These are phyloP conservation scores for Hortiboletus campestris DNA, from an alignment of 768 basidiomycete genomes.

Conservation along the genomic window DNA sequence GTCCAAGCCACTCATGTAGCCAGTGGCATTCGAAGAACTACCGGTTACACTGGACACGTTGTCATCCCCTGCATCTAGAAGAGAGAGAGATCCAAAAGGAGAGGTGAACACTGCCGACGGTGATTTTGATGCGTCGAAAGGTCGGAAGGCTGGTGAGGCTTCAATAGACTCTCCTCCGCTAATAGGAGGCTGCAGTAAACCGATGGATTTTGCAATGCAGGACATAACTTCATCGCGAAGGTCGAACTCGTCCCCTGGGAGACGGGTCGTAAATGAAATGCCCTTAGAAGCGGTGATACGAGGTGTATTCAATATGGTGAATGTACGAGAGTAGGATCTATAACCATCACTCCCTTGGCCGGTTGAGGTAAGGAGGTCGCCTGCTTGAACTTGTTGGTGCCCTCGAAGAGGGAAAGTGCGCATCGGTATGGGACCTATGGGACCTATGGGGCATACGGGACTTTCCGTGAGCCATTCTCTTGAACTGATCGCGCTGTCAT, in stretches of 20 bases:
- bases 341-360: conserved; percentile 46
- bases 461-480: conserved; percentile 27
- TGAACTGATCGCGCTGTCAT: conserved; percentile 14
- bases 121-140: conserved; percentile 41
- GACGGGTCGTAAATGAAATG: conserved; percentile 20
- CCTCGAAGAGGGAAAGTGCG: conserved; percentile 27
- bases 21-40: conserved; percentile 48
- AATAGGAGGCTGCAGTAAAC: conserved; percentile 82
- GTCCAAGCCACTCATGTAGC: conserved; percentile 79
- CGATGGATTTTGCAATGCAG: conserved; percentile 96
- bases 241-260: conserved; percentile 75
- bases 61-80: conserved; percentile 72
- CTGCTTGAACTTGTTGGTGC: conserved; percentile 67
- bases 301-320: conserved; percentile 52
- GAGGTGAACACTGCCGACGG: conserved; percentile 47
- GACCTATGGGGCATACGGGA: conserved; percentile 10
- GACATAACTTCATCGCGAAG: conserved; percentile 97
- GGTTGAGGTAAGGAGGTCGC: conserved; percentile 67
- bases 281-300: conserved; percentile 34
- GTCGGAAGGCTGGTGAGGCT: conserved; percentile 60
- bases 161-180: conserved; percentile 66
- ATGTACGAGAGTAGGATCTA: conserved; percentile 45
- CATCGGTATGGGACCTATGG: conserved; percentile 9
- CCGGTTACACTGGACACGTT: conserved; percentile 61
- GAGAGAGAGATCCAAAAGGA: conserved; percentile 71